Base-by-base conservation (phyloP, 257 asterid genomes). In the Datura wrightii region DNA sequence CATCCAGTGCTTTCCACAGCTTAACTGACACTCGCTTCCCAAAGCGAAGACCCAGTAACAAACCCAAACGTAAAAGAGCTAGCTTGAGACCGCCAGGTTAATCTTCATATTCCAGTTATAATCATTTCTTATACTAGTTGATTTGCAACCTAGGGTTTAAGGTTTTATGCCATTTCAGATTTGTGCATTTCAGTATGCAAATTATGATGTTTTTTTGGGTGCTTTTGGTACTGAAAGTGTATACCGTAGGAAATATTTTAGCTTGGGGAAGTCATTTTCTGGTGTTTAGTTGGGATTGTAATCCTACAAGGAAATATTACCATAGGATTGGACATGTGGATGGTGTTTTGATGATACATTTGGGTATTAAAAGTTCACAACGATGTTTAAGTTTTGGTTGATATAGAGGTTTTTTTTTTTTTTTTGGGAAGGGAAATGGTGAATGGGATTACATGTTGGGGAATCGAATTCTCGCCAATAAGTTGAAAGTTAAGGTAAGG, bases 11-110 rank as follows among this genome's bases (percentile, higher is more conserved):
- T 83, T 92, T 92, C 0, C 81, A 93, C 86, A 91, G 97, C 87
- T 92, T 96, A 18, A 93, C 97, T 2, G 99, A 96, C 72, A 91
- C 94, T 63, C 93, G 98, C 13, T 89, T 52, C 72, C 97, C 97
- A 3, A 93, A 94, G 71, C 93, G 98, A 16, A 89, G 98, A 67
- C 97, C 96, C 48, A 82, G 86, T 63, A 85, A 85, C 83, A 91
- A 88, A 86, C 83, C 96, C 74, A 92, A 92, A 79, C 95, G 94
- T 39, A 97, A 95, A 89, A 87, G 98, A 86, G 88, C 91, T 83
- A 87, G 89, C 92, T 84, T 93, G 88, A 91, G 84, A 86, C 98
- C 98, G 37, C 93, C 95, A 92, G 97, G 98, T 96, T 24, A 50
- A 3, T 39, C 55, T 69, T 80, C 78, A 19, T 82, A 18, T 62